These are phyloP conservation scores for Aspergillus bridgeri DNA, from an alignment of 495 filamentous ascomycete species.

Conservation along the genomic window DNA sequence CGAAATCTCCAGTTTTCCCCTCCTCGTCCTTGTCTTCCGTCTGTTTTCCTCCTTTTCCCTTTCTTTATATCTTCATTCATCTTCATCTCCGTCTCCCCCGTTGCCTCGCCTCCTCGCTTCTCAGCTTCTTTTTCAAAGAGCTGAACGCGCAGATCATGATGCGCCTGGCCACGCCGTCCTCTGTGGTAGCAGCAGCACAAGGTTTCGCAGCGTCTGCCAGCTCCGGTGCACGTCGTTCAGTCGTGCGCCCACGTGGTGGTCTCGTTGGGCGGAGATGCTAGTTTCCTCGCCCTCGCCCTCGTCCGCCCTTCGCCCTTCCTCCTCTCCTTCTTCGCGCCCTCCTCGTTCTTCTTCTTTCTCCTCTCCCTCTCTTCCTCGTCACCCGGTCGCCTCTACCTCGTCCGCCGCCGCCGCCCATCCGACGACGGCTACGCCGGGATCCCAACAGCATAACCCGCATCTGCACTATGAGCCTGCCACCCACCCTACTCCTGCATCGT, in stretches of 20 bases:
- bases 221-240: conserved; percentile 33
- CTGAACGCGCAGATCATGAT: conserved; percentile 23
- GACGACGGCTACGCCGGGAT: conserved; percentile 15
- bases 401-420: conserved; percentile 13
- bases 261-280: conserved; percentile 43
- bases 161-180: conserved; percentile 20
- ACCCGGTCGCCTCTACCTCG: conserved; percentile 14
- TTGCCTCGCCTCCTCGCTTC: neutral
- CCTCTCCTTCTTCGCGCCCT: conserved; percentile 29
- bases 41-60: conserved; percentile 1
- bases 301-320: conserved; percentile 34
- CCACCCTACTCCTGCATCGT: conserved; percentile 23
- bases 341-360: conserved; percentile 25
- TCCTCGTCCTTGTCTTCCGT: neutral
- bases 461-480: conserved; percentile 35
- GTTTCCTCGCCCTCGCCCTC: conserved; percentile 48
- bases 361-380: conserved; percentile 22
- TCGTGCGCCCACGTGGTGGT: conserved; percentile 46
- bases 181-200: conserved; percentile 19
- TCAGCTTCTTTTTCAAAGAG: conserved; percentile 10
- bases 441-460: conserved; percentile 1
- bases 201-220: conserved; percentile 35
- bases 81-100: conserved; percentile 4
- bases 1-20: conserved; percentile 2
- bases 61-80: no score